phyloP scores from a whole-genome alignment of 768 basidiomycete species.

The Naematelia aurantialba region DNA sequence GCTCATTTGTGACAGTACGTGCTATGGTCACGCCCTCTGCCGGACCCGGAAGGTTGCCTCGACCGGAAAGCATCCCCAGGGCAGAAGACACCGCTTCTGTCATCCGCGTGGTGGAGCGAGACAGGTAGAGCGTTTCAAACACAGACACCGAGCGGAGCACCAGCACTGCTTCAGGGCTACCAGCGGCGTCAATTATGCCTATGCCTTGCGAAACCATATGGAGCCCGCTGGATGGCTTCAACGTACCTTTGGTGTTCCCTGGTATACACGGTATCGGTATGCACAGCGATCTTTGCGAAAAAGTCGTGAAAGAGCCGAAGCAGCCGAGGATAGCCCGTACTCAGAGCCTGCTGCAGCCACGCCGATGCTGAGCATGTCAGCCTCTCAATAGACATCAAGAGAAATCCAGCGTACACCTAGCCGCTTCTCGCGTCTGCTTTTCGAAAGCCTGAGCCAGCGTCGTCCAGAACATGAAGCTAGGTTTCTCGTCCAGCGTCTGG shows the following conservation, averaged over 20 bases:
- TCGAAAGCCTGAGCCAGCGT: constrained; percentile 75
- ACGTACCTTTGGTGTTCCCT: constrained; percentile 76
- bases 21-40: constrained; percentile 74
- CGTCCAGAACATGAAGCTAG: constrained; percentile 87
- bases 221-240: constrained; percentile 13
- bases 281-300: constrained; percentile 89
- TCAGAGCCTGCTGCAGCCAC: constrained; percentile 86
- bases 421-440: constrained; percentile 71
- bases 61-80: constrained; percentile 57
- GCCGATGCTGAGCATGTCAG: constrained; percentile 62
- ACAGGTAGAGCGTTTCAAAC: constrained; percentile 84
- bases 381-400: not conserved
- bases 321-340: constrained; percentile 78
- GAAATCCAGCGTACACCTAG: constrained; percentile 59
- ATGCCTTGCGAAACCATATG: no score
- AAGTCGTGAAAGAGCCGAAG: constrained; percentile 93
- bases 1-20: constrained; percentile 77
- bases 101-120: constrained; percentile 74
- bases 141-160: constrained; percentile 75
- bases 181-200: no score
- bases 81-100: constrained; percentile 77
- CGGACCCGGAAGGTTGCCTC: constrained; percentile 66
- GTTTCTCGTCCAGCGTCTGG: constrained; percentile 82
- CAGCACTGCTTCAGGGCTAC: constrained; percentile 88
- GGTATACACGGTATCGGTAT: constrained; percentile 90